Conservation (phyloP, 2,329 filamentous ascomycete genomes). For the Talaromyces islandicus region DNA sequence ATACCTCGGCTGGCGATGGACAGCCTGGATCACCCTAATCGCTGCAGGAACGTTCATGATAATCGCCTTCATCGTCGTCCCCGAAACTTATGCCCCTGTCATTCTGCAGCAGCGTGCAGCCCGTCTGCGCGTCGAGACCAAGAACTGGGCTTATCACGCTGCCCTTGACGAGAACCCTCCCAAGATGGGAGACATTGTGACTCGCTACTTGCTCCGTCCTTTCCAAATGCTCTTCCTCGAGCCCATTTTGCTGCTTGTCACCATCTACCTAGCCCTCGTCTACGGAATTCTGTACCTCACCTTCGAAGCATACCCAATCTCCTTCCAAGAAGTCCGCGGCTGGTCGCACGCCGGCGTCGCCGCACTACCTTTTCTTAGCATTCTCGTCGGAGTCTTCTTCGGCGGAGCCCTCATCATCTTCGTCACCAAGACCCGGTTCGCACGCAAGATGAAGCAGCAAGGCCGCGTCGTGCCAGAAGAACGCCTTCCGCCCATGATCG, state of each 20-base stretch:
- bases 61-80: constrained; percentile 41
- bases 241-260: constrained; percentile 42
- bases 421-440: constrained; percentile 26
- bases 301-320: constrained; percentile 32
- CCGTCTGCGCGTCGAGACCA: constrained; percentile 41
- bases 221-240: constrained; percentile 40
- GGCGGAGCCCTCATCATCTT: constrained; percentile 24
- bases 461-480: constrained; percentile 34
- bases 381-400: constrained; percentile 39
- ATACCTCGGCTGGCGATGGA: constrained; percentile 54
- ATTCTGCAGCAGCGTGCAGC: constrained; percentile 46
- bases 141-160: constrained; percentile 43
- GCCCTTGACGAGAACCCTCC: constrained; percentile 35
- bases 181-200: constrained; percentile 25
- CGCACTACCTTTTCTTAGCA: constrained; percentile 41
- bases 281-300: constrained; percentile 26
- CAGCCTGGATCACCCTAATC: constrained; percentile 51
- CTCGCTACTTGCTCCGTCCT: constrained; percentile 36
- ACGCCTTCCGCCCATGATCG: constrained; percentile 42
- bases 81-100: constrained; percentile 45
- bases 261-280: constrained; percentile 32
- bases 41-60: constrained; percentile 37
- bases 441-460: constrained; percentile 13
- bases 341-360: constrained; percentile 36
- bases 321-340: constrained; percentile 35